These are phyloP conservation scores for Ogataea saltuana DNA, from an alignment of 805 yeast genomes.

Conservation along the genomic window DNA sequence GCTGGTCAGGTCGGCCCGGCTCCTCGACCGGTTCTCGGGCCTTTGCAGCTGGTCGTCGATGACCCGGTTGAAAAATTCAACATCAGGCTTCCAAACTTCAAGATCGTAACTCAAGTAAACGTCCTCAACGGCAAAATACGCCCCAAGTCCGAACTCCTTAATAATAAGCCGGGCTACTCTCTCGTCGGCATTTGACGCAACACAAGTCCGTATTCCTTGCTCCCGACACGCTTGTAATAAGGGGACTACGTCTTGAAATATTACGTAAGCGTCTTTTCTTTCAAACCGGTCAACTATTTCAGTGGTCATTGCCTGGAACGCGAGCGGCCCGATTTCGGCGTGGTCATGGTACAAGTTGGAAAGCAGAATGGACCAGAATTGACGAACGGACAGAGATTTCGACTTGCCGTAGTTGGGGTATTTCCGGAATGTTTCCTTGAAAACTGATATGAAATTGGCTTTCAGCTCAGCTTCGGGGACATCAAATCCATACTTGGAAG, in stretches of 20 bases:
- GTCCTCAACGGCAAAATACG: constrained; percentile 40
- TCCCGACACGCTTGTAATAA: constrained; percentile 35
- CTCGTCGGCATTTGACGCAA: constrained; percentile 65
- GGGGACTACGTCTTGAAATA: constrained; percentile 57
- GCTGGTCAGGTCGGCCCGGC: constrained; percentile 19
- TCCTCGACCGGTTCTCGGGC: background rate
- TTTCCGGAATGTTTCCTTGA: constrained; percentile 36
- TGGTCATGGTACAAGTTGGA: constrained; percentile 19
- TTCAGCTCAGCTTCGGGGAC: constrained; percentile 30
- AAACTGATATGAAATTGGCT: constrained; percentile 33
- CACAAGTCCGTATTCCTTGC: constrained; percentile 40
- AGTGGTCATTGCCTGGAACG: constrained; percentile 42
- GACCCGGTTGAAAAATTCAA: constrained; percentile 46
- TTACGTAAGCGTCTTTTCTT: constrained; percentile 50
- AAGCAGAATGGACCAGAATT: constrained; percentile 62
- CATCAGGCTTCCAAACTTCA: constrained; percentile 54
- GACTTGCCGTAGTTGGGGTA: constrained; percentile 67
- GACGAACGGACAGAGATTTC: constrained; percentile 33
- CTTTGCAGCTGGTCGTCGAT: constrained; percentile 24
- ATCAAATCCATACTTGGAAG: constrained; percentile 44
- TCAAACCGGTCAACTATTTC: constrained; percentile 51
- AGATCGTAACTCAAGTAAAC: constrained; percentile 59
- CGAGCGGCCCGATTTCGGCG: too few relatives aligned
- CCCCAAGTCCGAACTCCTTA: constrained; percentile 43
- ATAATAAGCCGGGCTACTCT: constrained; percentile 47